Evolutionary conservation across 306 rosid species (phyloP), one percentile per base, ranked within the genome.

Genomic region (Fragaria nilgerrensis): DNA sequence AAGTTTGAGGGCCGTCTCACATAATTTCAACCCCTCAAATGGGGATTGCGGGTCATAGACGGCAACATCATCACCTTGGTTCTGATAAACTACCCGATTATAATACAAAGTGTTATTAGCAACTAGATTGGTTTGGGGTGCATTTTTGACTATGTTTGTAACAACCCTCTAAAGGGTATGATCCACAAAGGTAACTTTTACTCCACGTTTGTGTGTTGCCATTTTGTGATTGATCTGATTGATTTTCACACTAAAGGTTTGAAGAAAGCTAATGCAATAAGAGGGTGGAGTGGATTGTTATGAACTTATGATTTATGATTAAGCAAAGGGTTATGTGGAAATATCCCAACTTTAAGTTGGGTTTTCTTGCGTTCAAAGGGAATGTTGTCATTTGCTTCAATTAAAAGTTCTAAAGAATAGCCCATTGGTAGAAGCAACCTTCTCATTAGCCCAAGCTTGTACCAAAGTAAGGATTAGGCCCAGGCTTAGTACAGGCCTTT

Each of bases 291-390:
- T 69, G n/a, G 43, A 47, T 70, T 70, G 39, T 23, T 22, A 45
- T 69, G 14, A 63, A 32, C 9, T 58, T 59, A 45, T 80, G 53
- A 59, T 53, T 75, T 56, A 39, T 68, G 25, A 49, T 65, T 74
- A 22, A 73, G 4, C 50, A 66, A 3, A 16, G 23, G 44, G 63
- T 77, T 63, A 32, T 65, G 17, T 9, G 7, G 44, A 82, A 66
- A 2, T 44, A 72, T 45, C 70, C 19, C 37, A 36, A 29, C 19
- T 55, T 63, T 23, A 27, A 10, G 62, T 81, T 62, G 61, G 65
- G 61, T 47, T 89, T 81, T 47, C 93, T 89, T 89, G 7, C 69
- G 76, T 73, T 82, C 77, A 34, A 85, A 84, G 93, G 69, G 74
- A 81, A 67, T 55, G 20, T 34, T 29, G 68, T 81, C 67, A 59